These are phyloP conservation scores for Allium fistulosum DNA, from an alignment of 106 monocot species.

Conservation along the genomic window DNA sequence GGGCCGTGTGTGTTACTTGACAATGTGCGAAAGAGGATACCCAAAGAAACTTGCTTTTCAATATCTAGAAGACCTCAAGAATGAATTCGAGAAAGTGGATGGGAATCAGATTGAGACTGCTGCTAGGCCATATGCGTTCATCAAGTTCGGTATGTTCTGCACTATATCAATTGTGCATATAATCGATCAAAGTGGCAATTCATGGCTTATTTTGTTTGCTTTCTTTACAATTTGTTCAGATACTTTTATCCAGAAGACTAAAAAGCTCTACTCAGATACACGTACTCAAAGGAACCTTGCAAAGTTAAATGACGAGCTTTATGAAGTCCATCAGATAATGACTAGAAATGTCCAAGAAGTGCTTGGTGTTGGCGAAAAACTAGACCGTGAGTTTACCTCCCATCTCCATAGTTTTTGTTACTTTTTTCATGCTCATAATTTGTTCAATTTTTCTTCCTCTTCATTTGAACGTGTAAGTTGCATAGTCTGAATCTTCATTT, in stretches of 20 bases:
- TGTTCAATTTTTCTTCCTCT: not conserved
- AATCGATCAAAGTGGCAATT: not conserved
- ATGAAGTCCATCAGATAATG: conserved; percentile 99
- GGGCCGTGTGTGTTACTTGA: conserved; percentile 95
- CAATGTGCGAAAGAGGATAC: conserved; percentile 98
- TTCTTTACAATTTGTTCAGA: conserved; percentile 23
- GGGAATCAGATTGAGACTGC: conserved; percentile 96
- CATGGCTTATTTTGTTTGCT: no score
- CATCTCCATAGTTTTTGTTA: not conserved
- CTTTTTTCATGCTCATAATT: not conserved
- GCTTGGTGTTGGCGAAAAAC: conserved; percentile 96
- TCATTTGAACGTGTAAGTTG: no score
- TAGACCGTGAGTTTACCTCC: conserved; percentile 73
- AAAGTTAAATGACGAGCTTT: conserved; percentile 96
- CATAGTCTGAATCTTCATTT: no score
- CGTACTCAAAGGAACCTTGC: conserved; percentile 87
- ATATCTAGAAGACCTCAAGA: conserved; percentile 96
- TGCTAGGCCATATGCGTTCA: conserved; percentile 96
- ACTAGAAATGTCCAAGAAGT: conserved; percentile 99
- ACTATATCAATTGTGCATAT: not conserved
- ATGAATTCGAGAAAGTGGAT: conserved; percentile 92
- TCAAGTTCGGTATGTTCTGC: conserved; percentile 81
- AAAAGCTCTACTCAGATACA: conserved; percentile 90
- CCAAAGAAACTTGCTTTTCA: conserved; percentile 99
- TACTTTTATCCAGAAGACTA: conserved; percentile 98